Percentiles rank a stretch among this genome's conserved stretches.
Conservation (phyloP, 371 early-diverging fungal species). For the Mortierella sp. region DNA sequence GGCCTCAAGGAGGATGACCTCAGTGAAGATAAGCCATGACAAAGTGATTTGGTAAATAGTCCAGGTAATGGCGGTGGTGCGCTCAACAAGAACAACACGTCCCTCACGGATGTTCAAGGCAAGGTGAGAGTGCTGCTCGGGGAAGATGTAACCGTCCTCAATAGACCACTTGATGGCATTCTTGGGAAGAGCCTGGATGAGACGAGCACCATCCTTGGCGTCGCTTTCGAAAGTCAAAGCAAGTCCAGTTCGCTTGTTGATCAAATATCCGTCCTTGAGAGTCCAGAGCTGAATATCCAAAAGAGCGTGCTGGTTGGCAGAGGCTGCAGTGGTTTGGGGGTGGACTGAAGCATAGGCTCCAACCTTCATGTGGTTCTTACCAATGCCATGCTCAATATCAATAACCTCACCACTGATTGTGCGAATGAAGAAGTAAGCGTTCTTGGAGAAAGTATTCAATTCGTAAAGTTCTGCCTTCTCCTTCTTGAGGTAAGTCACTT, state of each 20-base stretch:
- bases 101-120: slow-evolving; percentile 41
- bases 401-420: slow-evolving; percentile 40
- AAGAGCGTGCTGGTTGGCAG: slow-evolving; percentile 49
- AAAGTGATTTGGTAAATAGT: slow-evolving; percentile 31
- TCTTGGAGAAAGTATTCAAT: slow-evolving; percentile 34
- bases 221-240: slow-evolving; percentile 61
- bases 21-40: slow-evolving; percentile 49
- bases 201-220: slow-evolving; percentile 44
- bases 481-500: slow-evolving; percentile 26
- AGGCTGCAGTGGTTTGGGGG: slow-evolving; percentile 51
- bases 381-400: slow-evolving; percentile 42
- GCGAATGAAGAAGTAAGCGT: slow-evolving; percentile 51
- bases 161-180: slow-evolving; percentile 49
- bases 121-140: slow-evolving; percentile 30
- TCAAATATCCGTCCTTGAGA: slow-evolving; percentile 62
- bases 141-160: slow-evolving; percentile 48
- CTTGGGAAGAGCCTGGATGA: slow-evolving; percentile 49
- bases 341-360: slow-evolving; percentile 48
- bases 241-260: slow-evolving; percentile 67
- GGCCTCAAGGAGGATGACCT: slow-evolving; percentile 25
- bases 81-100: slow-evolving; percentile 45
- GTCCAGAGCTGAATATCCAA: slow-evolving; percentile 64
- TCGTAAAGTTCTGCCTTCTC: slow-evolving; percentile 23
- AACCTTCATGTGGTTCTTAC: slow-evolving; percentile 48
- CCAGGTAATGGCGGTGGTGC: slow-evolving; percentile 42